phyloP scores from a whole-genome alignment of 1,284 basidiomycete species.

The Malassezia psittaci region DNA sequence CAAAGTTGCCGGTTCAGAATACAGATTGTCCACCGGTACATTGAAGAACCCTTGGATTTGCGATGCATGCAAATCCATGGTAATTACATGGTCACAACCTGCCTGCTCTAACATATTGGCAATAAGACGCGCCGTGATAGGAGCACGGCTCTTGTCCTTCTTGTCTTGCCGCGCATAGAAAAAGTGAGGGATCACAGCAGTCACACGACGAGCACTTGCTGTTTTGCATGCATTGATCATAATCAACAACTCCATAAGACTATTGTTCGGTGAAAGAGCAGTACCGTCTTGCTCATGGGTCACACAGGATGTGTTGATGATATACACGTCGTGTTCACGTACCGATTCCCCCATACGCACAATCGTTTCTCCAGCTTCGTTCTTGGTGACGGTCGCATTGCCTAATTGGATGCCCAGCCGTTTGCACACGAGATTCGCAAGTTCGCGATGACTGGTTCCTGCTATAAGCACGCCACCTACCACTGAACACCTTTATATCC shows the following conservation, averaged over 20 bases:
- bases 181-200: constrained; percentile 60
- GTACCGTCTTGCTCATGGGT: constrained; percentile 48
- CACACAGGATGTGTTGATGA: constrained; percentile 86
- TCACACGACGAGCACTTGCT: constrained; percentile 78
- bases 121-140: constrained; percentile 95
- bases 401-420: constrained; percentile 53
- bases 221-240: constrained; percentile 98
- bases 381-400: constrained; percentile 65
- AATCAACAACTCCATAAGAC: constrained; percentile 92
- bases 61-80: constrained; percentile 47
- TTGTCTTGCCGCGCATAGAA: constrained; percentile 64
- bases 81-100: constrained; percentile 93
- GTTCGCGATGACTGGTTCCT: constrained; percentile 65
- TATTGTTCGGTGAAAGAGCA: constrained; percentile 52
- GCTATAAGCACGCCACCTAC: neutral
- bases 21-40: constrained; percentile 97
- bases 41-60: constrained; percentile 84
- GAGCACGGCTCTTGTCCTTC: constrained; percentile 97
- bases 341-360: constrained; percentile 90
- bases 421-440: constrained; percentile 85
- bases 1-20: constrained; percentile 92
- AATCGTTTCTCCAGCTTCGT: constrained; percentile 81
- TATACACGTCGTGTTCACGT: constrained; percentile 96
- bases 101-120: constrained; percentile 98
- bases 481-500: constrained; percentile 29